Evolutionary conservation across 805 yeast genomes (phyloP), one percentile per base, ranked within the genome.

Genomic region (Yamadazyma philogaea): DNA sequence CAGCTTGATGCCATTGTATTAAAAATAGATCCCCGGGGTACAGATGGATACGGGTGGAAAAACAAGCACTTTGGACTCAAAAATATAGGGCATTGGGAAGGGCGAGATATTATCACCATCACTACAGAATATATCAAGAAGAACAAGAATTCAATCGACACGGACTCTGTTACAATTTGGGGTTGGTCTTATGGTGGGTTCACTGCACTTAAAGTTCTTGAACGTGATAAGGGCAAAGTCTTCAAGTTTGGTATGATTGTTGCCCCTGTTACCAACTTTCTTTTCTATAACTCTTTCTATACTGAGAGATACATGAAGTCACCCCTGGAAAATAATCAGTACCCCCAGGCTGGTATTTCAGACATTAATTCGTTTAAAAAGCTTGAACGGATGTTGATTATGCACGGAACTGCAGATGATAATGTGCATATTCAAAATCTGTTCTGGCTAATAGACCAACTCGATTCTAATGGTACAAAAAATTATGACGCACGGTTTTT

Each of bases 151-250:
- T 74, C 73, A 46, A 70, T 86, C 15, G 86, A 90, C 57, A 61
- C 68, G 18, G 39, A 72, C 1, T 68, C 68, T 43, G 77, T 83
- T 3, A 87, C 88, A 0, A 73, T 85, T 30, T 86, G 93, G 90
- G 95, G 95, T 12, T 86, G 93, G 90, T 82, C 90, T 0, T 86
- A 84, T 60, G 95, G 95, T 42, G 95, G 91, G 0, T 86, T 82
- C 55, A 70, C 82, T 7, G 81, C 91, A 0, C 62, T 86, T 40
- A 86, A 86, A 57, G 83, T 90, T 0, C 57, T 85, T 26, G 95
- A 86, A 58, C 70, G 66, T 37, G 95, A 86, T 55, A 82, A 86
- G 5, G 61, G 75, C 7, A 49, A 53, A 15, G 71, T 74, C 0
- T 85, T 86, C 67, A 80, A 81, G 46, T 86, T 75, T 55, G 93